Base-by-base conservation (phyloP, 164 flowering plant genomes). In the Chimonanthus praecox region DNA sequence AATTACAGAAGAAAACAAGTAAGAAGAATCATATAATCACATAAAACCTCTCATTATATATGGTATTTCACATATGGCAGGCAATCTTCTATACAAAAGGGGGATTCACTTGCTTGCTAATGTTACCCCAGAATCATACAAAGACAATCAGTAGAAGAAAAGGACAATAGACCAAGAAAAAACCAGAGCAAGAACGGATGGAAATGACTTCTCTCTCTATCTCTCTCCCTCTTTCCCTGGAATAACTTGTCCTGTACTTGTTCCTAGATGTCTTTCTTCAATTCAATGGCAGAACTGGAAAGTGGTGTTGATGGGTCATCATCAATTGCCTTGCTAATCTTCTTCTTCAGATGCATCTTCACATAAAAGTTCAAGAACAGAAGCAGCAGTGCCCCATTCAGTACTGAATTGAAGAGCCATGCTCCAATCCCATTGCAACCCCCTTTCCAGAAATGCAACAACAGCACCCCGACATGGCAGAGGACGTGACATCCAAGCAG, bases 371-470 rank as follows among this genome's bases (percentile, higher is more conserved):
- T 83, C 73, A 86, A 47, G 43, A 83, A 82, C 46, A 85, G 72
- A 6, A 84, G 13, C 16, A 86, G 67, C 75, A 85, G 75, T 0
- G 86, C 85, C 7, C 79, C 86, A 62, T 88, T 86, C 6, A 88
- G 79, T 13, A 88, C 83, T 5, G 91, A 88, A 77, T 88, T 88
- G 70, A 88, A 81, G 7, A 68, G 74, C 98, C 97, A 93, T 0
- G 97, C 97, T 0, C 94, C 95, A 49, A 93, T 87, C 5, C 98
- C 97, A 67, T 90, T 88, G 74, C 98, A 93, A 43, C 93, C 94
- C 0, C 96, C 98, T 73, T 84, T 90, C 75, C 82, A 8, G n/a
- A 88, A 82, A 72, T 93, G 98, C 79, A 93, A 60, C 73, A 82
- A 3, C 43, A 93, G 80, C 6, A 90, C 98, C 51, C 91, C 97